Base-by-base conservation (phyloP, 2,329 filamentous ascomycete genomes). In the Exutisphaerella laricina region DNA sequence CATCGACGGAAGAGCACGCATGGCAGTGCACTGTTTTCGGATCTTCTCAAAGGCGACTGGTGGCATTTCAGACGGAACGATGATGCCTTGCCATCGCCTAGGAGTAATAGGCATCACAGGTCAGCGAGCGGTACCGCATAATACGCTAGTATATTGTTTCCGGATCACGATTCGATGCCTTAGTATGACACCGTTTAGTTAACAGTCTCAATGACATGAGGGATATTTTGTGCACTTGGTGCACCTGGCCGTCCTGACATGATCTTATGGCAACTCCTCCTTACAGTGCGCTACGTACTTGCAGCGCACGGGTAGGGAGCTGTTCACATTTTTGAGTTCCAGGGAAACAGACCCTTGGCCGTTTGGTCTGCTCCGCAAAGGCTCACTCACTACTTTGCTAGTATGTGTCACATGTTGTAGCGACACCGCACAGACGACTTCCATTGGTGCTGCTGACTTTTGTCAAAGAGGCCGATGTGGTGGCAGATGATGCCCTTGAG, bases 391-490 rank as follows among this genome's bases (percentile, higher is more conserved):
- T n/a, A n/a, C n/a, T n/a, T n/a, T n/a, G n/a, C n/a, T n/a, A n/a
- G n/a, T n/a, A n/a, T n/a, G n/a, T n/a, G n/a, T n/a, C n/a, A n/a
- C 1, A 68, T 70, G 1, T 59, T 67, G 1, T 49, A 45, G 14
- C 71, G 73, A 48, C 56, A 62, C 26, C 71, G 74, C 51, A 67
- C 70, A 2, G 60, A 62, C 49, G 58, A 62, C 3, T 58, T 66
- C 17, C 48, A 49, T 8, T 5, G 7, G 7, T 3, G 3, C 3
- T 10, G 29, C 6, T 2, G 13, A n/a, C 61, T 67, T 56, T 60
- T 58, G 2, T 67, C n/a, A n/a, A n/a, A 62, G 0, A 71, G 74
- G 43, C 65, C 71, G 0, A 51, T 74, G 2, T 73, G 68, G 64
- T 68, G 66, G 45, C 65, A 73, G 47, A 39, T 74, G 26, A 46